phyloP scores from a whole-genome alignment of 1,284 basidiomycete genomes.

The Sanghuangporus baumii region DNA sequence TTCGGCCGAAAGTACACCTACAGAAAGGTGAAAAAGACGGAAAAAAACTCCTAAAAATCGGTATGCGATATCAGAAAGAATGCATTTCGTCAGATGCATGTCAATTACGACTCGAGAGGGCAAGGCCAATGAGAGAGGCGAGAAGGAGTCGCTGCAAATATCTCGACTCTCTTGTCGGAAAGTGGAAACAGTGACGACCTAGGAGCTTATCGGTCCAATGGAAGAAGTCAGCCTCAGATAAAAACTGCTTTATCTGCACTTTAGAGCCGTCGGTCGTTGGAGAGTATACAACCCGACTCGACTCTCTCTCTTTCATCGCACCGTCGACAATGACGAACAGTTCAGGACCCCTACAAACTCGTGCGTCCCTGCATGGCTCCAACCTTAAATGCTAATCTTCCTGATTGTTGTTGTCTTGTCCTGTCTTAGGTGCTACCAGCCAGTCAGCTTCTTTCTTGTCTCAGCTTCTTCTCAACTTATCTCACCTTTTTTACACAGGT shows the following conservation, averaged over 20 bases:
- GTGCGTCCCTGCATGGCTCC: conserved; percentile 1
- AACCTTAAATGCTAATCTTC: neutral
- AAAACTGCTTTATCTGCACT: neutral
- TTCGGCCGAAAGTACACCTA: too few relatives aligned
- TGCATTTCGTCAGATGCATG: too few relatives aligned
- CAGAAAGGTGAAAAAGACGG: too few relatives aligned
- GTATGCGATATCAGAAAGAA: too few relatives aligned
- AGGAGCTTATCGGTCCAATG: conserved; percentile 1
- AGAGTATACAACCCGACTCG: neutral
- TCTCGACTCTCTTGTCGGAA: neutral
- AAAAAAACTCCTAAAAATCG: too few relatives aligned
- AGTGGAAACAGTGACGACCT: neutral
- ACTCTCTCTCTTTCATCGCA: neutral
- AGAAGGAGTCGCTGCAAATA: neutral
- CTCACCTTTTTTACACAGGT: conserved; percentile 28
- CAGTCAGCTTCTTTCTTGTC: conserved; percentile 15
- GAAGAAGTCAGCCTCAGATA: neutral
- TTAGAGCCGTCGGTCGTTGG: neutral
- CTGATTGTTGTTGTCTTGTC: neutral
- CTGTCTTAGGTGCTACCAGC: conserved; percentile 11
- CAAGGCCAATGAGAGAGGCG: too few relatives aligned
- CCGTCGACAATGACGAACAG: conserved; percentile 3
- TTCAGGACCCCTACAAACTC: neutral
- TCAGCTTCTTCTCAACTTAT: conserved; percentile 23
- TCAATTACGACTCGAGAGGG: too few relatives aligned